Evolutionary conservation across 208 protist genomes (phyloP).

Genomic region (Acanthamoeba castellanii): DNA sequence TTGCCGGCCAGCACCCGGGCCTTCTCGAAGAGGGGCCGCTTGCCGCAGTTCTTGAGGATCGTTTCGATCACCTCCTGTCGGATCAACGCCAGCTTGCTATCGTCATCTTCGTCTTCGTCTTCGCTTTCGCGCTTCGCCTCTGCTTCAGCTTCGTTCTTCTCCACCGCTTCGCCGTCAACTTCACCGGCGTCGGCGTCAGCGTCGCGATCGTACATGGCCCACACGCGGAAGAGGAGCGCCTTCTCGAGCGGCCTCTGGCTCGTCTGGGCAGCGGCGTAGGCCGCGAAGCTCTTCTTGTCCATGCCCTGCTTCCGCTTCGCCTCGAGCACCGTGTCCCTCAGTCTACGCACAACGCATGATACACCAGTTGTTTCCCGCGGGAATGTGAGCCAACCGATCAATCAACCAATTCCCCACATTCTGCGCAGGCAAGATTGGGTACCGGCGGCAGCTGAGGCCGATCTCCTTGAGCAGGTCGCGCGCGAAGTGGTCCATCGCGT

Average conservation of each 20-base stretch:
- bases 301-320: neutral
- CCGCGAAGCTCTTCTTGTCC: constrained; percentile 21
- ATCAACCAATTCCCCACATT: neutral
- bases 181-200: neutral
- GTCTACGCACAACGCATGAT: neutral
- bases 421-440: neutral
- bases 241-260: neutral
- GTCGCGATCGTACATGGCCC: neutral
- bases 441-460: neutral
- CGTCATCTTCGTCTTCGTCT: neutral
- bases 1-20: neutral
- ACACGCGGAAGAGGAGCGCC: constrained; percentile 12
- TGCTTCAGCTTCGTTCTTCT: neutral
- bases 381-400: no score
- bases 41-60: constrained; percentile 42
- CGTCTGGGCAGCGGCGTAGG: neutral
- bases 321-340: neutral
- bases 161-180: no score
- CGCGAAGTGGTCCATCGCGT: constrained; percentile 36
- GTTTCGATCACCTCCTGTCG: constrained; percentile 14
- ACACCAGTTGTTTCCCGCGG: neutral
- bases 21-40: constrained; percentile 32
- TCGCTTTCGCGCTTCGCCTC: neutral
- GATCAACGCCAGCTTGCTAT: constrained; percentile 12
- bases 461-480: constrained; percentile 36